phyloP scores from a whole-genome alignment of 1,284 basidiomycete species.

The Leccinum pachyderme region DNA sequence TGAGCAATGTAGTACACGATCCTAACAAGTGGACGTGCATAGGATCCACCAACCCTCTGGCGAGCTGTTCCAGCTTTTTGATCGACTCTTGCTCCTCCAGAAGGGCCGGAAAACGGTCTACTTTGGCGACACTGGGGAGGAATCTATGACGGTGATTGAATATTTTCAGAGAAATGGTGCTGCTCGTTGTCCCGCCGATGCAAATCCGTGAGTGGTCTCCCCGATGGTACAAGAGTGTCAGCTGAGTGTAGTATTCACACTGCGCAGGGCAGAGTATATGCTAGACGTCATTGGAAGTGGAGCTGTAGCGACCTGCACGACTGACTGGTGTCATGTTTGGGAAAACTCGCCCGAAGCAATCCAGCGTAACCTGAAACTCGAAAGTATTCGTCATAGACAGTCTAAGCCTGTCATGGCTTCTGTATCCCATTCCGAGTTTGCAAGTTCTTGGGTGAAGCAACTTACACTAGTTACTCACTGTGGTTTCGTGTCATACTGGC shows the following conservation, averaged over 20 bases:
- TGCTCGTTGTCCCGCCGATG: conserved; percentile 38
- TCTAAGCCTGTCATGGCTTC: conserved; percentile 1
- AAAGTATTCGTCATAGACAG: conserved; percentile 34
- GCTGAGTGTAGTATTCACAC: neutral
- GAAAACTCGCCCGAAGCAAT: conserved; percentile 36
- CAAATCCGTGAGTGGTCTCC: conserved; percentile 38
- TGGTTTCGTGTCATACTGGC: conserved; percentile 37
- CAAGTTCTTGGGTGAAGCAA: conserved; percentile 48
- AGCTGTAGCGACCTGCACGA: conserved; percentile 41
- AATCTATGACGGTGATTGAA: conserved; percentile 52
- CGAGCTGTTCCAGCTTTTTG: conserved; percentile 68
- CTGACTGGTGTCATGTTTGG: conserved; percentile 50
- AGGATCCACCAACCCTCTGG: conserved; percentile 53
- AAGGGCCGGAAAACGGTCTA: conserved; percentile 74
- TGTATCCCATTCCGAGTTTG: conserved; percentile 47
- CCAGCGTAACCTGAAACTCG: conserved; percentile 36
- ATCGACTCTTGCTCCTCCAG: conserved; percentile 53
- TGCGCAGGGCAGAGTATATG: conserved; percentile 60
- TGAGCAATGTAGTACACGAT: conserved; percentile 14
- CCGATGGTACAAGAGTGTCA: neutral
- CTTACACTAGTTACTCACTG: conserved; percentile 43
- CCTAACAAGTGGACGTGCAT: neutral
- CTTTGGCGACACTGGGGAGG: conserved; percentile 70
- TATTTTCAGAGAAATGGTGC: conserved; percentile 70
- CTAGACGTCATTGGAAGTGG: conserved; percentile 69